Base-by-base conservation (phyloP, 495 filamentous ascomycete genomes). In the Xylaria longipes region DNA sequence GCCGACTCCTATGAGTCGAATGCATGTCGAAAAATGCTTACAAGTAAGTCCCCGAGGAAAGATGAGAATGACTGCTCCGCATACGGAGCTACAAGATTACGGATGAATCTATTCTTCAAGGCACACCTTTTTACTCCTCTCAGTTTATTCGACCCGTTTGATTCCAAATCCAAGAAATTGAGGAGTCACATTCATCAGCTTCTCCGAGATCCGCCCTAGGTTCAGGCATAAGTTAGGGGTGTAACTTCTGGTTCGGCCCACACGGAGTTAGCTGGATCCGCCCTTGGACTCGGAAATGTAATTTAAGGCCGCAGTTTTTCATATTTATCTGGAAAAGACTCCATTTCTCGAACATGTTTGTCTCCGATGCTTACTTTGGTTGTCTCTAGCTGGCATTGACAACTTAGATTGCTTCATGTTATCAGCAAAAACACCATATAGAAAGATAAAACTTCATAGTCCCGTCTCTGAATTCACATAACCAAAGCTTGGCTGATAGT, bases 221-320 rank as follows among this genome's bases (percentile, higher is more conserved):
- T 14, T 45, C 7, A 41, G 25, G 39, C 37, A 14, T 45, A 1
- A 31, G 22, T 46, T 5, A 11, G 29, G 46, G 61, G 39, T 1
- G 22, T 6, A n/a, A 46, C 15, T 31, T 33, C 12, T 29, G 62
- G 33, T 33, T 17, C 12, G 62, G 41, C 41, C 62, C 62, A 46
- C 62, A n/a, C 41, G 62, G 62, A 65, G 25, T 65, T 48, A 65
- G 62, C 62, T 65, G 37, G 9, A 48, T 20, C 62, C 62, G 62
- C 39, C n/a, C 25, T 48, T 65, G 35, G 62, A 43, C 60, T 63
- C 60, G 60, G 60, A 41, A 37, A 63, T 46, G 41, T 65, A n/a
- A 14, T 41, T 0, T 17, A 20, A 65, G 41, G 33, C 17, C 41
- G 35, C 27, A n/a, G 5, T 31, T 31, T 31, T 48, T 31, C n/a